These are phyloP conservation scores for Persicaria tinctoria DNA, from an alignment of 148 eudicot genomes.

Conservation along the genomic window DNA sequence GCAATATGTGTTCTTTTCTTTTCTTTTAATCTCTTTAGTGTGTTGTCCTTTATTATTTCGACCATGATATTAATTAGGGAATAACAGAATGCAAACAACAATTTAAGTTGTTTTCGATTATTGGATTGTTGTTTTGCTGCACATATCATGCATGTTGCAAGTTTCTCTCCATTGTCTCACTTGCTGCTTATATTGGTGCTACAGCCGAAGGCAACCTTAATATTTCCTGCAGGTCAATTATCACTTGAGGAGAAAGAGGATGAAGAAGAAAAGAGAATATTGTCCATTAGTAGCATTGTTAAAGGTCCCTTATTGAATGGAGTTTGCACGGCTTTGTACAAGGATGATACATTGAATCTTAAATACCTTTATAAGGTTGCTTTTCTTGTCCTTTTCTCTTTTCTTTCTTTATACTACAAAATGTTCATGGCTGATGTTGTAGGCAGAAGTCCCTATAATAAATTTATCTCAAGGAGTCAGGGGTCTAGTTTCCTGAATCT, in stretches of 20 bases:
- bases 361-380: conserved; percentile 83
- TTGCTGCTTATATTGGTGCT: conserved; percentile 16
- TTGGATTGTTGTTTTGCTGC: neutral
- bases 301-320: conserved; percentile 72
- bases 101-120: neutral
- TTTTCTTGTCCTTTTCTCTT: conserved; percentile 16
- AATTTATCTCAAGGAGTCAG: conserved; percentile 4
- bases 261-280: conserved; percentile 49
- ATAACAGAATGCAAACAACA: neutral
- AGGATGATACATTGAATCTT: conserved; percentile 56
- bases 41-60: neutral
- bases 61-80: neutral
- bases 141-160: neutral
- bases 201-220: conserved; percentile 85
- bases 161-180: neutral
- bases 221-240: conserved; percentile 77
- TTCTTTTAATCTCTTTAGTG: neutral
- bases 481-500: neutral
- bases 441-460: neutral
- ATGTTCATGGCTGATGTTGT: neutral
- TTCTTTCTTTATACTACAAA: neutral
- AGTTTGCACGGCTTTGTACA: conserved; percentile 56
- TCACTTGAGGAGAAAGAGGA: conserved; percentile 75
- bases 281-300: conserved; percentile 56
- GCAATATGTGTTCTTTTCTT: neutral